Evolutionary conservation across 2,329 filamentous ascomycete species (phyloP), one percentile per base, ranked within the genome.

Genomic region (Penicillium nordicum): DNA sequence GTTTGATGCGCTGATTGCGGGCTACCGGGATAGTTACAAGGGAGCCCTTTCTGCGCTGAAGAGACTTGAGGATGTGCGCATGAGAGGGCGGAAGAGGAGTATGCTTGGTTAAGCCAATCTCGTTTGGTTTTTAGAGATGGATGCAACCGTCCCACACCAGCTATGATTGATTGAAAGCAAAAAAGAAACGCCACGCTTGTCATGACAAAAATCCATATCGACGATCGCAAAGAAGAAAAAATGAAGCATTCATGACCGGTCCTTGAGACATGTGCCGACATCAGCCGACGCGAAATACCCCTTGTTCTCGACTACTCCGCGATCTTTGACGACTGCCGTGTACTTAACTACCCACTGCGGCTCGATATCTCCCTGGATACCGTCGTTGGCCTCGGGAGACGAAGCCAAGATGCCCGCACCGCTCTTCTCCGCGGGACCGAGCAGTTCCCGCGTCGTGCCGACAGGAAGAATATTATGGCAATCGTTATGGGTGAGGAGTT

Each of bases 281-380:
- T 91, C 87, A 3, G 92, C 93, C 21, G 87, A 85, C 1, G 93
- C 93, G 79, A 97, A 97, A 75, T 97, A 97, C 8, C 94, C 94
- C 79, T 97, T 99, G 72, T 94, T 96, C 80, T 99, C 94, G 63
- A 99, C 93, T 9, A 99, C 94, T 14, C 94, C 94, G 52, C 94
- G 82, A 72, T 97, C 89, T 73, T 89, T 89, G 40, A 97, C 90
- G 57, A 97, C 93, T 1, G 94, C 94, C 37, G 93, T 97, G 72
- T 99, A 99, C 72, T 97, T 96, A 64, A 93, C 88, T 29, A 97
- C 94, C 93, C 94, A 99, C 71, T 93, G 87, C 29, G 94, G 92
- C 57, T 85, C 83, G 47, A 97, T 82, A 62, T 96, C 86, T 5
- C 91, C 92, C 63, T 83, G 80, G 55, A 96, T 78, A 0, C 89